phyloP scores from a whole-genome alignment of 2,329 filamentous ascomycete genomes.

The Phialophora chinensis region DNA sequence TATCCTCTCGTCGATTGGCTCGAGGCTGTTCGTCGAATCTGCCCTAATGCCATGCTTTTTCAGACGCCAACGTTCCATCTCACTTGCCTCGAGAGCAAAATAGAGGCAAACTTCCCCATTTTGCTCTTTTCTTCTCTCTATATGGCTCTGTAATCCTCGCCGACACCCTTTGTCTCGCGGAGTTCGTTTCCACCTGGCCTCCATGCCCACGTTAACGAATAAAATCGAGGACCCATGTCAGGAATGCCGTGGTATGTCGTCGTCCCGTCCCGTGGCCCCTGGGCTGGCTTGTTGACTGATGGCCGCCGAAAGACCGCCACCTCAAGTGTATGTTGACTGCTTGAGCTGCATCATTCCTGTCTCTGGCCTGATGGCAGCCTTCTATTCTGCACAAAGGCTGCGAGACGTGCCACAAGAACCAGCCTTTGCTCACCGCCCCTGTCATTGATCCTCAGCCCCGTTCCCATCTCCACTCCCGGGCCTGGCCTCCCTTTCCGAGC shows the following conservation, averaged over 20 bases:
- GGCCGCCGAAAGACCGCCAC: constrained; percentile 36
- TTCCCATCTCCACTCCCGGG: background rate
- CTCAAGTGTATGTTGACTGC: constrained; percentile 38
- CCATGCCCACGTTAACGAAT: constrained; percentile 34
- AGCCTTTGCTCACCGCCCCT: constrained; percentile 14
- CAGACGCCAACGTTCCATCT: constrained; percentile 7
- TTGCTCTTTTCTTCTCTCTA: constrained; percentile 10
- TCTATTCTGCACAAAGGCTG: constrained; percentile 17
- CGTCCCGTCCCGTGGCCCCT: constrained; percentile 5
- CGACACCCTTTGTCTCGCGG: constrained; percentile 23
- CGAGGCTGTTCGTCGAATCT: background rate
- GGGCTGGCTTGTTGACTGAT: constrained; percentile 28
- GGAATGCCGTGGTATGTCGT: constrained; percentile 40
- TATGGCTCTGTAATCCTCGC: constrained; percentile 18
- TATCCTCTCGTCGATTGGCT: background rate
- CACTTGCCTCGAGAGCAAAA: constrained; percentile 13
- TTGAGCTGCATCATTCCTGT: constrained; percentile 5
- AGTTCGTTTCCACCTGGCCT: constrained; percentile 18
- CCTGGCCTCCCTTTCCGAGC: constrained; percentile 14
- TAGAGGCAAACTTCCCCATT: constrained; percentile 23
- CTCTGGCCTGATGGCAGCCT: background rate
- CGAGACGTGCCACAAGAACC: constrained; percentile 22
- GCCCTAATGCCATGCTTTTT: constrained; percentile 1
- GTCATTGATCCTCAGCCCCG: background rate
- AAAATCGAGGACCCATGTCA: constrained; percentile 40